These are phyloP conservation scores for Pseudozyma thailandica DNA, from an alignment of 1,284 basidiomycete genomes.

Conservation along the genomic window DNA sequence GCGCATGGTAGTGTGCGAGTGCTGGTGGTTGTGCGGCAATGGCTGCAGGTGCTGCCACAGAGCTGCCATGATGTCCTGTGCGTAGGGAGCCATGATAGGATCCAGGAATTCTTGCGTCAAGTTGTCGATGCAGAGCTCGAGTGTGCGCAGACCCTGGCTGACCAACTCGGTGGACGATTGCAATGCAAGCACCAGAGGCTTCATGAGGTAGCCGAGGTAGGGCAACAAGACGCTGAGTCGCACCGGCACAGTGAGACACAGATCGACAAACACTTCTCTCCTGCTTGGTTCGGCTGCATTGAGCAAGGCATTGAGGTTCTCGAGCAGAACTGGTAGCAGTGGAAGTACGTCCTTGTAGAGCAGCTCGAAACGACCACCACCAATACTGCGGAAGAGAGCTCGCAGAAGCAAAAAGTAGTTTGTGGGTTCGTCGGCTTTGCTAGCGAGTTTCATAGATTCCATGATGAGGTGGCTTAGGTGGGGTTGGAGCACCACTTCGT, in stretches of 20 bases:
- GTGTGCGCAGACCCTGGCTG: slow-evolving; percentile 92
- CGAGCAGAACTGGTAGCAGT: slow-evolving; percentile 94
- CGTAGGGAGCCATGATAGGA: slow-evolving; percentile 85
- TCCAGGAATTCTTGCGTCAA: slow-evolving; percentile 98
- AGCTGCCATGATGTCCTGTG: slow-evolving; percentile 90
- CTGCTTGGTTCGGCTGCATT: slow-evolving; percentile 63
- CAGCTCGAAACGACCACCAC: slow-evolving; percentile 94
- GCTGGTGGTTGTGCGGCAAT: slow-evolving; percentile 86
- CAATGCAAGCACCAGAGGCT: slow-evolving; percentile 90
- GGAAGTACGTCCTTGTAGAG: slow-evolving; percentile 97
- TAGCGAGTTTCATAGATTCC: slow-evolving; percentile 94
- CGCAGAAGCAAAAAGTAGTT: slow-evolving; percentile 96
- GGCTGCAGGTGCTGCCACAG: slow-evolving; percentile 77
- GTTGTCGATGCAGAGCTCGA: slow-evolving; percentile 99
- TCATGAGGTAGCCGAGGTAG: slow-evolving; percentile 95
- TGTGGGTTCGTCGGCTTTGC: slow-evolving; percentile 87
- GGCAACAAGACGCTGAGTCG: slow-evolving; percentile 95
- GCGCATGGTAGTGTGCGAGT: slow-evolving; percentile 93
- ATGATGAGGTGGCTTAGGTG: slow-evolving; percentile 94
- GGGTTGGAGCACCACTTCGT: slow-evolving; percentile 90
- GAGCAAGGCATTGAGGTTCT: slow-evolving; percentile 79
- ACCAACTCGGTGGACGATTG: slow-evolving; percentile 84
- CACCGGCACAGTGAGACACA: slow-evolving; percentile 95
- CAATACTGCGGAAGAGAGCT: slow-evolving; percentile 94
- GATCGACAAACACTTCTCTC: slow-evolving; percentile 80